A percentile compares a stretch with the other conserved stretches of the same genome.
Conservation (phyloP, 2,329 filamentous ascomycete genomes). For the Neofusicoccum sp. region DNA sequence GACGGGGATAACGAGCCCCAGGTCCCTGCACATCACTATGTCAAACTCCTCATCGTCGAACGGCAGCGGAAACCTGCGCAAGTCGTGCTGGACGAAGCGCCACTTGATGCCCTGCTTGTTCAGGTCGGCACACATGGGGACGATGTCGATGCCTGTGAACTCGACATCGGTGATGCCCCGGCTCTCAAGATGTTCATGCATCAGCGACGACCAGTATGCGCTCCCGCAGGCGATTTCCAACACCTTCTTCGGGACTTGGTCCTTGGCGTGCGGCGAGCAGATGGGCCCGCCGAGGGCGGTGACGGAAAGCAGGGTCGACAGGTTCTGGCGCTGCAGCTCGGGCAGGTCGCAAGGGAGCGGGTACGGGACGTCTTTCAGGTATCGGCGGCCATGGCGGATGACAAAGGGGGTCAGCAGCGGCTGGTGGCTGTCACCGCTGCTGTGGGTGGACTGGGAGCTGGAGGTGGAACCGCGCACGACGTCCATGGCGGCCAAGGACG, state of each 20-base stretch:
- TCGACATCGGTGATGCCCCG: conserved; percentile 67
- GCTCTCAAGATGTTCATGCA: conserved; percentile 73
- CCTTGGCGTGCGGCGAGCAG: conserved; percentile 65
- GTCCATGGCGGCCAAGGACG: conserved; percentile 33
- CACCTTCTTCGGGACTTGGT: conserved; percentile 70
- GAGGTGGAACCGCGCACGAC: conserved; percentile 38
- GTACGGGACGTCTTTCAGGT: conserved; percentile 76
- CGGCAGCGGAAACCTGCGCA: conserved; percentile 72
- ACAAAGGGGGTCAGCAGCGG: conserved; percentile 57
- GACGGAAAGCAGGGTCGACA: conserved; percentile 77
- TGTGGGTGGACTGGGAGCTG: conserved; percentile 36
- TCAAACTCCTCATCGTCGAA: conserved; percentile 80
- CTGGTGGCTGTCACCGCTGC: conserved; percentile 25
- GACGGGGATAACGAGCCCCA: conserved; percentile 65
- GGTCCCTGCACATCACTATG: conserved; percentile 83
- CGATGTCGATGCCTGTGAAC: conserved; percentile 81
- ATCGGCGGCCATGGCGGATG: conserved; percentile 75
- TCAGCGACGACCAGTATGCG: conserved; percentile 86
- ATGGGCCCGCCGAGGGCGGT: conserved; percentile 79
- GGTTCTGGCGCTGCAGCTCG: conserved; percentile 82
- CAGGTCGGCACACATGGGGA: conserved; percentile 65
- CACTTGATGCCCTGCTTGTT: conserved; percentile 76
- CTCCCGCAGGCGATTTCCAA: conserved; percentile 86
- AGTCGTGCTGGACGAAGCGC: conserved; percentile 84
- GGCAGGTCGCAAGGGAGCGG: conserved; percentile 85